A percentile compares a stretch with the other conserved stretches of the same genome.
These are phyloP conservation scores for Fomitopsis palustris DNA, from an alignment of 1,284 basidiomycete species.

Conservation along the genomic window DNA sequence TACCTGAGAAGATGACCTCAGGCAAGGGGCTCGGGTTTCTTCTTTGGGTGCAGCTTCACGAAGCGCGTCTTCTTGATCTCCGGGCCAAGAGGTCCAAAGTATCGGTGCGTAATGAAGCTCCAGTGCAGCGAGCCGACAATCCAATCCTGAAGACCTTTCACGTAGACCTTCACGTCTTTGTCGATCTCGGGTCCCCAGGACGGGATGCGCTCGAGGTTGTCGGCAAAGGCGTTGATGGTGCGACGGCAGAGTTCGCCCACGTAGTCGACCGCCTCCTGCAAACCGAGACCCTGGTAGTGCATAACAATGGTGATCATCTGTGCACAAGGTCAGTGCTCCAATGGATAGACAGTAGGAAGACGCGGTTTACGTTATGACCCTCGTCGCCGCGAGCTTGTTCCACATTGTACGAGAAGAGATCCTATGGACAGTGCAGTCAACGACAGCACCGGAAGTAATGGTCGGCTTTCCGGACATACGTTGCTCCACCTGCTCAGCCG, in stretches of 20 bases:
- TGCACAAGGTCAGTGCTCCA: background rate
- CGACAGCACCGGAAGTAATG: too few species aligned
- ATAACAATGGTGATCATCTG: conserved; percentile 32
- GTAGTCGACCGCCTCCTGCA: conserved; percentile 35
- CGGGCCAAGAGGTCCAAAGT: conserved; percentile 30
- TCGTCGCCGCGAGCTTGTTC: conserved; percentile 35
- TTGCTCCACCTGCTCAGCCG: conserved; percentile 31
- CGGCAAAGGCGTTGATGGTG: conserved; percentile 29
- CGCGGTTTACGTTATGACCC: conserved; percentile 28
- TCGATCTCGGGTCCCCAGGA: conserved; percentile 32
- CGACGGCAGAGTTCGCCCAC: conserved; percentile 31
- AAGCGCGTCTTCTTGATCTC: conserved; percentile 28
- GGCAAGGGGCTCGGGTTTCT: background rate
- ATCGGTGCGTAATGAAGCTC: conserved; percentile 35
- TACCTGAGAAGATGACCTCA: background rate
- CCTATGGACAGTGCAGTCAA: conserved; percentile 18
- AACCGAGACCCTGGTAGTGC: conserved; percentile 24
- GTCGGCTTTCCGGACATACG: conserved; percentile 17
- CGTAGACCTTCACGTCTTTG: conserved; percentile 27
- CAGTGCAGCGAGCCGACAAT: conserved; percentile 34
- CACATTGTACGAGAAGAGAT: conserved; percentile 37
- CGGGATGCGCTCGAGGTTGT: conserved; percentile 26
- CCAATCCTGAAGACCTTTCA: conserved; percentile 32
- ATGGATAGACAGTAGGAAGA: background rate
- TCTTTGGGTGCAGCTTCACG: conserved; percentile 22